Base-by-base conservation (phyloP, 2,329 filamentous ascomycete species). In the Fonsecaea erecta region DNA sequence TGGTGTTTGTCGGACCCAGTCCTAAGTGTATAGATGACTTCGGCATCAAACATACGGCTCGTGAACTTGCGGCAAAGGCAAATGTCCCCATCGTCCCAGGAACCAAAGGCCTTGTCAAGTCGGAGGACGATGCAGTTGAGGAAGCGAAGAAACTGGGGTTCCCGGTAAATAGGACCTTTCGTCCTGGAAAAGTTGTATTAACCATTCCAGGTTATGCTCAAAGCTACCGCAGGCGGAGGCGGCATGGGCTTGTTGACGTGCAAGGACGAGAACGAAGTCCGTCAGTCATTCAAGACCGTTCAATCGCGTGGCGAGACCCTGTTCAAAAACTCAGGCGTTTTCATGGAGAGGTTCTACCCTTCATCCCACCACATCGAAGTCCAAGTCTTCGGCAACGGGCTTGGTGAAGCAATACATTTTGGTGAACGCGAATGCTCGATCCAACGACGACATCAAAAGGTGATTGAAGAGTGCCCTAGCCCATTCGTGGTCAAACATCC, bases 371-470 rank as follows among this genome's bases (percentile, higher is more conserved):
- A 97, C 74, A 91, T 97, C 63, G 93, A 97, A 77, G 91, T 97
- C 4, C 93, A 97, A 75, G 86, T 97, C 16, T 95, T 97, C 76
- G 93, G 92, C 51, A 93, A 97, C 74, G 87, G 87, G 58, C 83
- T 88, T 71, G 92, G 92, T 1, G 86, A 90, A 74, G 92, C 89
- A 16, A 88, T 96, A 9, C 88, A 90, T n/a, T 86, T 96, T 32
- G 92, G 92, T 21, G 93, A 97, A 79, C 84, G 93, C 62, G 93
- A 97, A 75, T 97, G 93, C 78, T 94, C 90, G 58, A 85, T 97
- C 12, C 93, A 97, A 78, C 82, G 93, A 68, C 82, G 93, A 46
- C 92, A 97, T 74, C 93, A 97, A 75, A 97, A 97, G 79, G 90
- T 96, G 48, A 84, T 97, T 24, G 93, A 97, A 75, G 93, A 97